Conservation (phyloP, 805 yeast genomes). For the Schizosaccharomyces cryophilus region DNA sequence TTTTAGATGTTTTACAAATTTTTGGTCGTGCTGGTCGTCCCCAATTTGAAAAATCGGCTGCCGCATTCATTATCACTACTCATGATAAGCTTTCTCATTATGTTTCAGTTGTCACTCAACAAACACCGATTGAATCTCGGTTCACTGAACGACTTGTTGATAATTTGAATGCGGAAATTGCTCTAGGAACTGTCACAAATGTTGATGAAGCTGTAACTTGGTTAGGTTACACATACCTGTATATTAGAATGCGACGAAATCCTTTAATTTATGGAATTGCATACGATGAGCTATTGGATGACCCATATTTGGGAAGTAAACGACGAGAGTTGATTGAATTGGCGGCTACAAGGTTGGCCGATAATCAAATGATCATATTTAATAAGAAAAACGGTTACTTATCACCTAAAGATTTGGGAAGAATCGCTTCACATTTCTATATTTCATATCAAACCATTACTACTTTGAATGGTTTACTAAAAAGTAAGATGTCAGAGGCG, state of each 20-base stretch:
- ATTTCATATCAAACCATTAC: slow-evolving; percentile 66
- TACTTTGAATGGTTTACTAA: slow-evolving; percentile 62
- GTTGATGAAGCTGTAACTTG: slow-evolving; percentile 87
- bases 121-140: slow-evolving; percentile 84
- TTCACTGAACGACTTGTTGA: slow-evolving; percentile 60
- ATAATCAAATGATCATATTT: slow-evolving; percentile 75
- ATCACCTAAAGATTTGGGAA: slow-evolving; percentile 67
- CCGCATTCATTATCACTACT: slow-evolving; percentile 72
- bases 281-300: slow-evolving; percentile 64
- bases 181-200: slow-evolving; percentile 83
- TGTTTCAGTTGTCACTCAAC: slow-evolving; percentile 70
- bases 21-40: slow-evolving; percentile 99
- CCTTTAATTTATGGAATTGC: slow-evolving; percentile 81
- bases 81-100: slow-evolving; percentile 66
- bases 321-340: slow-evolving; percentile 50
- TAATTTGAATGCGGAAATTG: slow-evolving; percentile 85
- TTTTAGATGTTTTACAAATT: slow-evolving; percentile 88
- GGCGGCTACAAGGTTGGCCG: slow-evolving; percentile 67
- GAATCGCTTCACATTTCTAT: slow-evolving; percentile 87
- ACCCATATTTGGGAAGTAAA: slow-evolving; percentile 50
- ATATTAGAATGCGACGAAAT: slow-evolving; percentile 79
- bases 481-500: slow-evolving; percentile 72
- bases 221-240: slow-evolving; percentile 92
- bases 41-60: slow-evolving; percentile 76
- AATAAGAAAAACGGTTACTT: slow-evolving; percentile 67